Evolutionary conservation across 768 basidiomycete species (phyloP).

Genomic region (Lentinula sp.): DNA sequence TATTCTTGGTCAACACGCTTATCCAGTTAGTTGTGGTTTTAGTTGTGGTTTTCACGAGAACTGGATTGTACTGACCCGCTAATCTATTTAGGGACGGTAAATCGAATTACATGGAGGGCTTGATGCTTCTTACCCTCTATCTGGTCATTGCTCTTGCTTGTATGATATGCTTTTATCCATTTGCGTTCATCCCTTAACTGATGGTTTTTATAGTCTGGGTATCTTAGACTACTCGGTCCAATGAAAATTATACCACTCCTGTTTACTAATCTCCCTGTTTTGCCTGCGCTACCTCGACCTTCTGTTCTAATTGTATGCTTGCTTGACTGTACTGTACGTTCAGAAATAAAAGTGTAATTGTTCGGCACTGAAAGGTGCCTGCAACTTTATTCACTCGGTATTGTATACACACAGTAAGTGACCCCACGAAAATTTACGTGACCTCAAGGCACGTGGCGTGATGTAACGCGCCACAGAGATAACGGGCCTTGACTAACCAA

Average conservation of each 20-base stretch:
- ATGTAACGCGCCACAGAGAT: no score
- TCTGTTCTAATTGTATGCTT: no score
- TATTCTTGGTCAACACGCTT: slow-evolving; percentile 81
- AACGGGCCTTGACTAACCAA: no score
- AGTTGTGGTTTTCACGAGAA: slow-evolving; percentile 17
- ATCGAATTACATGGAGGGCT: slow-evolving; percentile 90
- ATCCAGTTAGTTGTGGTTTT: slow-evolving; percentile 48
- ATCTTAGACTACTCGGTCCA: background rate
- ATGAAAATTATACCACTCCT: no score
- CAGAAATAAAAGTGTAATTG: no score
- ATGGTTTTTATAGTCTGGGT: background rate
- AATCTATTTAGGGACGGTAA: slow-evolving; percentile 61
- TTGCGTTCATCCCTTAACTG: background rate
- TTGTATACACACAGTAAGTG: no score
- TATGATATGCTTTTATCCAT: slow-evolving; percentile 27
- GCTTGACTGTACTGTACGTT: no score
- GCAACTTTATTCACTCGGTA: no score
- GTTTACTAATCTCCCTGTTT: background rate
- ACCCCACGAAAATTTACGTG: no score
- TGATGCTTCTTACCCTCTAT: slow-evolving; percentile 73
- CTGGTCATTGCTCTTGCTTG: slow-evolving; percentile 77
- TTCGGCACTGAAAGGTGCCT: no score
- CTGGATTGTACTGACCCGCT: background rate
- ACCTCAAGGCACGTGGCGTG: no score
- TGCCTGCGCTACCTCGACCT: no score